phyloP scores from a whole-genome alignment of 2,329 filamentous ascomycete genomes.

The Amesomyces nigricolor region DNA sequence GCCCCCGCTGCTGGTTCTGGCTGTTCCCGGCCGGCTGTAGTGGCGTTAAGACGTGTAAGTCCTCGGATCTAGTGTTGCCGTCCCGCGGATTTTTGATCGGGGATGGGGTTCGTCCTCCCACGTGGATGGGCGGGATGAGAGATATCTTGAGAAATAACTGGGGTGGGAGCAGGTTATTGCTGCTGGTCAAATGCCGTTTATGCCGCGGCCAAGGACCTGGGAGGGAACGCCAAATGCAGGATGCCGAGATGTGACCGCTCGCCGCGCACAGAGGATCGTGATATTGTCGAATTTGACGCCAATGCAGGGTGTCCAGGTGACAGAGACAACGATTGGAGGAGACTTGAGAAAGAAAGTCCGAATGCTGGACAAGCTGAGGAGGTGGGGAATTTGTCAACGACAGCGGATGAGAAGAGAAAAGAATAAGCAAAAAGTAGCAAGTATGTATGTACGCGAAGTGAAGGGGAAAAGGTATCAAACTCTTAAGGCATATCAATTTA shows the following conservation, averaged over 20 bases:
- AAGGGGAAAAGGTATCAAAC: constrained; percentile 10
- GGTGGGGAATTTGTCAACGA: background rate
- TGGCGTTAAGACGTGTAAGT: constrained; percentile 8
- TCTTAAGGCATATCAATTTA: constrained; percentile 10
- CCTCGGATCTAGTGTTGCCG: constrained; percentile 16
- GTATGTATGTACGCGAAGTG: background rate
- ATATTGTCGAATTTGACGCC: background rate
- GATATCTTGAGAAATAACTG: too few relatives aligned
- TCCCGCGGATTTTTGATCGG: constrained; percentile 23
- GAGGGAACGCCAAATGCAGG: constrained; percentile 3
- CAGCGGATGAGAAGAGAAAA: background rate
- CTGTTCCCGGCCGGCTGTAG: constrained; percentile 7
- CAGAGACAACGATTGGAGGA: constrained; percentile 12
- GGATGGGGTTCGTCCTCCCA: constrained; percentile 24
- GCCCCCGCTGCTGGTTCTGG: constrained; percentile 8
- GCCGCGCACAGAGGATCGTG: background rate
- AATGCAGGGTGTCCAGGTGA: constrained; percentile 13
- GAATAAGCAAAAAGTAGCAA: constrained; percentile 8
- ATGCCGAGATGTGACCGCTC: constrained; percentile 8
- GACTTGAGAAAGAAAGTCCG: background rate
- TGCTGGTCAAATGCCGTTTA: background rate
- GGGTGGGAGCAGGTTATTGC: background rate
- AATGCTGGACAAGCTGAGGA: background rate
- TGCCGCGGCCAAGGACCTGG: background rate
- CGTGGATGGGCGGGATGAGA: constrained; percentile 17